Base-by-base conservation (phyloP, 345 rosid genomes). In the Populus deltoides region DNA sequence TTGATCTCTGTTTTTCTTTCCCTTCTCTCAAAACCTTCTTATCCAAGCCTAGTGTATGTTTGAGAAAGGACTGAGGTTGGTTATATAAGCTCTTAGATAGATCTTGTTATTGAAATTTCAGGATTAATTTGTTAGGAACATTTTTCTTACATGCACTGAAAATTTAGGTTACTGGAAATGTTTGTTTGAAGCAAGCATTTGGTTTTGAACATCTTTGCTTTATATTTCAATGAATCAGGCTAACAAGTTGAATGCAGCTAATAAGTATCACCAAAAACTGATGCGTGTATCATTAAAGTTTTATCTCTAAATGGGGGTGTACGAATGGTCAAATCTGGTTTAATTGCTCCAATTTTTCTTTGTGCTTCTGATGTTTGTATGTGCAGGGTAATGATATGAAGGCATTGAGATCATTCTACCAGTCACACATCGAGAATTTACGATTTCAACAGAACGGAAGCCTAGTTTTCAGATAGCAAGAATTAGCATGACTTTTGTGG, bases 401-500 rank as follows among this genome's bases (percentile, higher is more conserved):
- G 82, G 85, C 88, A 17, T 78, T 91, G 86, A 92, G 86, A 84
- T 89, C 89, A 41, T 90, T 85, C 79, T 91, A 92, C 84, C 94
- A 85, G 75, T 88, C 91, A 41, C 93, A 92, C 20, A 84, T 91
- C 20, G 97, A 92, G 80, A 92, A 83, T 75, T 74, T 93, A 73
- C 83, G 98, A 72, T 81, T 78, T 73, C 97, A 90, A 71, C 97
- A 90, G 82, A 93, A 96, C 16, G 97, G 97, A 72, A 89, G 81
- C 84, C 90, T 82, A 41, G 93, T 86, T 77, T 92, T 93, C 91
- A 92, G 98, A 91, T 96, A 91, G 90, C 97, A 85, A 72, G 41
- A 68, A 36, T 38, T 20, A 41, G 2, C 8, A 39, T 0, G 43
- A 15, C 5, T 16, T 11, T 75, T 9, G 27, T 71, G 45, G 67